A percentile compares a stretch with the other conserved stretches of the same genome.
Conservation (phyloP, 2,329 filamentous ascomycete species). For the Colletotrichum brevisporum region DNA sequence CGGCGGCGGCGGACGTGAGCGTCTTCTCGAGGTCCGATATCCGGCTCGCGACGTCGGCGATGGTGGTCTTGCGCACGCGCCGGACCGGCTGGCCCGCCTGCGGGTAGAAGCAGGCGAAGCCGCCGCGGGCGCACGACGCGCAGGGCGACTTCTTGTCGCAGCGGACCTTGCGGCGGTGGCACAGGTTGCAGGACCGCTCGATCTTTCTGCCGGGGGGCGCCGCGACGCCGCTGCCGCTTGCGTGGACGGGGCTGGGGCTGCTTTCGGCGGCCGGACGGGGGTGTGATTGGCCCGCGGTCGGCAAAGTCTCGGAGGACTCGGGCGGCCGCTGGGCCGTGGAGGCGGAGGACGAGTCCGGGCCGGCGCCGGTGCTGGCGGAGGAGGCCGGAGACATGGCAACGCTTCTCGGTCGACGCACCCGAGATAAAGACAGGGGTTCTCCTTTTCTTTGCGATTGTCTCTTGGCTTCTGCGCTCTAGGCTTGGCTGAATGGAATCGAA, state of each 20-base stretch:
- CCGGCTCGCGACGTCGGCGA: constrained; percentile 52
- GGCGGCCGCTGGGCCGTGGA: background rate
- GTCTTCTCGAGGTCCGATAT: constrained; percentile 53
- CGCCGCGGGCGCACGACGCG: constrained; percentile 43
- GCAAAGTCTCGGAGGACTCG: constrained; percentile 5
- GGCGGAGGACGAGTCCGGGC: constrained; percentile 3
- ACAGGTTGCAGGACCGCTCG: constrained; percentile 50
- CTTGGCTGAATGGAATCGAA: background rate
- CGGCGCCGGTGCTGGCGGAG: constrained; percentile 1
- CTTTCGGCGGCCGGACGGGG: background rate
- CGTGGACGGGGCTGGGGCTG: background rate
- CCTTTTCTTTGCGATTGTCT: too few species aligned
- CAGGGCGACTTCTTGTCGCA: constrained; percentile 51
- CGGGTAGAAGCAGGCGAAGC: constrained; percentile 50
- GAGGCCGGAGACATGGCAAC: background rate
- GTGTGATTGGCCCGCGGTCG: background rate
- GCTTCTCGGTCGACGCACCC: background rate
- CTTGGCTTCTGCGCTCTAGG: background rate
- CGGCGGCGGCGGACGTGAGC: constrained; percentile 35
- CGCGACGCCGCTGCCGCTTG: background rate
- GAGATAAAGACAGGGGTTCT: background rate
- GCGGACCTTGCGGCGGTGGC: constrained; percentile 50
- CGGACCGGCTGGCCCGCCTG: constrained; percentile 44
- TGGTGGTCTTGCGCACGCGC: constrained; percentile 45
- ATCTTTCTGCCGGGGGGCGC: constrained; percentile 21